A percentile compares a stretch with the other conserved stretches of the same genome.
These are phyloP conservation scores for Acer negundo DNA, from an alignment of 345 rosid genomes.

Conservation along the genomic window DNA sequence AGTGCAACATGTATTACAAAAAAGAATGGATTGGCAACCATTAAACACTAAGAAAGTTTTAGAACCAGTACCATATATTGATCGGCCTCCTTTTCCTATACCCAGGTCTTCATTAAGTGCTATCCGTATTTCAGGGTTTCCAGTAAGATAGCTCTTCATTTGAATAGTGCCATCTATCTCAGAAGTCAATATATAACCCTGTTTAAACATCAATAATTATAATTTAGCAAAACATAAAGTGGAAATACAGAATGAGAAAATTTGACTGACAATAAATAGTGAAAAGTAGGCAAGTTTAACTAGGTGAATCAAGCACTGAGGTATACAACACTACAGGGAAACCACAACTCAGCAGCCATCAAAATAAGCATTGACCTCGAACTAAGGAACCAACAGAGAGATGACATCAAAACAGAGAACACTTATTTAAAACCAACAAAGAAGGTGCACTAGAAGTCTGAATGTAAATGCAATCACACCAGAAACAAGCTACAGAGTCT, in stretches of 20 bases:
- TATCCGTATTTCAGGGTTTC: conserved; percentile 94
- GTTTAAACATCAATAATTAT: conserved; percentile 23
- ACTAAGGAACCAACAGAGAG: background rate
- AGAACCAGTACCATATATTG: conserved; percentile 65
- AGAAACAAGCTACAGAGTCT: background rate
- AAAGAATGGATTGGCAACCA: conserved; percentile 9
- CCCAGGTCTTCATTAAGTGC: conserved; percentile 94
- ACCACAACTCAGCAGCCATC: background rate
- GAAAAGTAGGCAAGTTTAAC: background rate
- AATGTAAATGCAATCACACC: background rate
- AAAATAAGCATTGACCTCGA: background rate
- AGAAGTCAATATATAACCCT: conserved; percentile 97
- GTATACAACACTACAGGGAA: background rate
- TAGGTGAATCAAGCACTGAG: background rate
- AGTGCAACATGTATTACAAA: background rate
- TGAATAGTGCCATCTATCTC: conserved; percentile 99
- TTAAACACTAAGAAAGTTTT: conserved; percentile 7
- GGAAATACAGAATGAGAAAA: background rate
- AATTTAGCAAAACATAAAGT: background rate
- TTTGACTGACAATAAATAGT: background rate
- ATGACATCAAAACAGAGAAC: background rate
- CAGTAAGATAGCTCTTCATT: conserved; percentile 98
- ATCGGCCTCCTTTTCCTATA: conserved; percentile 84
- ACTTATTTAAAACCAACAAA: background rate
- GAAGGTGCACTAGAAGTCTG: background rate